Conservation (phyloP, 371 early-diverging fungal species). For the Gilbertella persicaria region DNA sequence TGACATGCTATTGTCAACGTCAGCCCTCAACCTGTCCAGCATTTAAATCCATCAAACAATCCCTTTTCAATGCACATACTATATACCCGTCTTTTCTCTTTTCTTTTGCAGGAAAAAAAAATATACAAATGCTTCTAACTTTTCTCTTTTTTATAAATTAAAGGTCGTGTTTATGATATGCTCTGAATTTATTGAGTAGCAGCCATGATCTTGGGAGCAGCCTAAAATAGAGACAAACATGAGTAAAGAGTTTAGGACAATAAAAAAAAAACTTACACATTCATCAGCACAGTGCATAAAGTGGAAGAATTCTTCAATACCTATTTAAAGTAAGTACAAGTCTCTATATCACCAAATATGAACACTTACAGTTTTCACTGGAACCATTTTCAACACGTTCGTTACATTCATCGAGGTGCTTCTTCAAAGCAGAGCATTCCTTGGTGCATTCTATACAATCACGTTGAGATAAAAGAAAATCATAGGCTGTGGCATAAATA, state of each 20-base stretch:
- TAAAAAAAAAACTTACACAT: slow-evolving; percentile 47
- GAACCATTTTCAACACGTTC: slow-evolving; percentile 62
- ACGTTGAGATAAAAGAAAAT: neutral
- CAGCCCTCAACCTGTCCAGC: too few species aligned
- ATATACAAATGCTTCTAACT: too few species aligned
- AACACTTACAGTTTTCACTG: slow-evolving; percentile 47
- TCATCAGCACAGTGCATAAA: slow-evolving; percentile 60
- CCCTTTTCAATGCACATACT: too few species aligned
- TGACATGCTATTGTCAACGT: too few species aligned
- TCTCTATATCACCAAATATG: neutral
- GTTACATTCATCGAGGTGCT: slow-evolving; percentile 59
- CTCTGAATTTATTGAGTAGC: slow-evolving; percentile 35
- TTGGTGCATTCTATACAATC: slow-evolving; percentile 41
- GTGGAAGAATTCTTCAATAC: slow-evolving; percentile 64
- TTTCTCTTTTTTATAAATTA: too few species aligned
- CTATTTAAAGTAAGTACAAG: slow-evolving; percentile 19
- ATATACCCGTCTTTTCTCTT: too few species aligned
- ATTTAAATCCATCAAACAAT: too few species aligned
- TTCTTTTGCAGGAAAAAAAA: too few species aligned
- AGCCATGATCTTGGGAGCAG: slow-evolving; percentile 55
- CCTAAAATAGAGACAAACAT: slow-evolving; percentile 17
- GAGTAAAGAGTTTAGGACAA: neutral
- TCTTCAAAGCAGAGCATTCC: slow-evolving; percentile 48
- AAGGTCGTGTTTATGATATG: too few species aligned
- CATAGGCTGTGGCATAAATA: neutral